Evolutionary conservation across 2,329 filamentous ascomycete species (phyloP).

Genomic region (Aspergillus pseudoterreus): DNA sequence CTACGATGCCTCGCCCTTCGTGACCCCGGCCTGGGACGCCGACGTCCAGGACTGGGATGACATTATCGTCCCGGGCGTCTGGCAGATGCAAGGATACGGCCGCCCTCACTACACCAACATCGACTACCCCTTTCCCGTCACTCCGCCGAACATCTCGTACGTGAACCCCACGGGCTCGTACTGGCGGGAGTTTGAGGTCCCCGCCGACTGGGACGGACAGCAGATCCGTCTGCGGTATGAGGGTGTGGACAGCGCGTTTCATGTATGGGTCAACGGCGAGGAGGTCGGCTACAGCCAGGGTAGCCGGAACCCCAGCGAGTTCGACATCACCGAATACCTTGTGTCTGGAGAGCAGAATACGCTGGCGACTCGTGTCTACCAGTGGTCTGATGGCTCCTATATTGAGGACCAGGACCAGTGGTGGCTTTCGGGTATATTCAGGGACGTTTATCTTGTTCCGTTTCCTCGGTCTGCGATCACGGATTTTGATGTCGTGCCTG

Average conservation of each 20-base stretch:
- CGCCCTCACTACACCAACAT: slow-evolving; percentile 67
- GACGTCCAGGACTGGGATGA: slow-evolving; percentile 6
- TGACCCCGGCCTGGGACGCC: slow-evolving; percentile 13
- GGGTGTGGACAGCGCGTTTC: slow-evolving; percentile 68
- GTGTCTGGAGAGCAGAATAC: slow-evolving; percentile 44
- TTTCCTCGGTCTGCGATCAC: slow-evolving; percentile 44
- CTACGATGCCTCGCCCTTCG: slow-evolving; percentile 8
- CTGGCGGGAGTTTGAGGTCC: slow-evolving; percentile 53
- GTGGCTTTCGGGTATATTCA: slow-evolving; percentile 65
- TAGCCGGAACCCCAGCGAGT: slow-evolving; percentile 65
- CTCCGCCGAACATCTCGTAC: slow-evolving; percentile 59
- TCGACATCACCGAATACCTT: slow-evolving; percentile 59
- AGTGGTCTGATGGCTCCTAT: slow-evolving; percentile 66
- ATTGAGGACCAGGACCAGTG: slow-evolving; percentile 68
- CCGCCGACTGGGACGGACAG: slow-evolving; percentile 43
- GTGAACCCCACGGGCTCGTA: slow-evolving; percentile 66
- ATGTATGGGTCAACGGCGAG: slow-evolving; percentile 64
- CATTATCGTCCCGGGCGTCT: slow-evolving; percentile 64
- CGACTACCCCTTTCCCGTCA: slow-evolving; percentile 62
- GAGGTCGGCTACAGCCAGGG: slow-evolving; percentile 67
- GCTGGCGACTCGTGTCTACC: slow-evolving; percentile 64
- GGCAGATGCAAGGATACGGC: slow-evolving; percentile 68
- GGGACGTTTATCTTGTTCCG: slow-evolving; percentile 60
- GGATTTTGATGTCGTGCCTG: not conserved
- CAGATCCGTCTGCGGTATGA: slow-evolving; percentile 69